Evolutionary conservation across 1,284 basidiomycete genomes (phyloP).

Genomic region (Melampsora abietis-canadensis): DNA sequence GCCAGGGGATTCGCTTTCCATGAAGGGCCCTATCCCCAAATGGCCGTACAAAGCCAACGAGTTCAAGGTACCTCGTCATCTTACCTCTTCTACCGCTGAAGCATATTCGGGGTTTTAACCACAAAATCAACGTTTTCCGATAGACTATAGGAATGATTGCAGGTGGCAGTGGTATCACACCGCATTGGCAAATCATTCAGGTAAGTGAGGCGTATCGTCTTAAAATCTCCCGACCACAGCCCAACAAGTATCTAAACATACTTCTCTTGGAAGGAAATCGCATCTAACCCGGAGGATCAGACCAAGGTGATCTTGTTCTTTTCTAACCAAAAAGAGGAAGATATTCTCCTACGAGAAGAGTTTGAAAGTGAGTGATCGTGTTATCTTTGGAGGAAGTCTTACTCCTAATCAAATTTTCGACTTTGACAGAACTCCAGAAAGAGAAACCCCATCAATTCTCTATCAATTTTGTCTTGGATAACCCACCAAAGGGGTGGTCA

Average conservation of each 20-base stretch:
- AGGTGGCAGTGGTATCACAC: constrained; percentile 56
- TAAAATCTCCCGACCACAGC: neutral
- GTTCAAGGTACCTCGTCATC: constrained; percentile 56
- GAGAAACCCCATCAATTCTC: constrained; percentile 60
- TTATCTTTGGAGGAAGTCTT: neutral
- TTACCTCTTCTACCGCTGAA: neutral
- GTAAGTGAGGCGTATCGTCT: neutral
- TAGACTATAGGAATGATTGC: constrained; percentile 41
- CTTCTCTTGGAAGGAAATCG: constrained; percentile 48
- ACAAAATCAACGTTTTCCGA: neutral
- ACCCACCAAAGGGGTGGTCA: constrained; percentile 65
- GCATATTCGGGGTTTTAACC: neutral
- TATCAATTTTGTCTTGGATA: constrained; percentile 82
- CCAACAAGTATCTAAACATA: neutral
- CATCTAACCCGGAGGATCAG: constrained; percentile 68
- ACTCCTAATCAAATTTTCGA: constrained; percentile 44
- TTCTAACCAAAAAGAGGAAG: constrained; percentile 81
- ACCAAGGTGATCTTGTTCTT: constrained; percentile 92
- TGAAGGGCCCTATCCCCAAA: constrained; percentile 65
- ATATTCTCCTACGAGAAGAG: constrained; percentile 62
- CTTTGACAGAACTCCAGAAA: constrained; percentile 51
- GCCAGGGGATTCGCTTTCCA: constrained; percentile 73
- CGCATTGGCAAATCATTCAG: constrained; percentile 56
- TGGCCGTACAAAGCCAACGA: constrained; percentile 61
- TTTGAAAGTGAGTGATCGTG: constrained; percentile 47